Base-by-base conservation (phyloP, 495 filamentous ascomycete genomes). In the Articulospora tetracladia region DNA sequence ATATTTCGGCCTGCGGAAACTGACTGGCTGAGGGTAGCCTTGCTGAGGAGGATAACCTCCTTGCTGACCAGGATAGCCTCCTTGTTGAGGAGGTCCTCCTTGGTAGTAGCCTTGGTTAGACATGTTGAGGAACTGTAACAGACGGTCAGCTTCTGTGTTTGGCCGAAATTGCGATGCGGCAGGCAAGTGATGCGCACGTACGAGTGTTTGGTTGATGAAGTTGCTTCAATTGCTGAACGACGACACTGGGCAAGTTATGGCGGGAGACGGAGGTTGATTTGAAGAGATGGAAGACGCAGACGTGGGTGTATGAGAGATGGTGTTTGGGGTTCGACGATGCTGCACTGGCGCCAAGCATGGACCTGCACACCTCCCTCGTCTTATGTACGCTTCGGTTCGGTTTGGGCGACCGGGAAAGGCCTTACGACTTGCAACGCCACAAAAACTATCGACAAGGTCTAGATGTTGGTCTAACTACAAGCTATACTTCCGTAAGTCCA, bases 71-170 rank as follows among this genome's bases (percentile, higher is more conserved):
- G 36, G 20, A 25, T 58, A 51, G 28, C 50, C 50, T 44, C 17
- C 20, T 50, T 65, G 61, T 27, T 59, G 65, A 11, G 57, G 65
- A 28, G 55, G 62, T 15, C 61, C 61, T 39, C 50, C 36, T 19
- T 62, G 57, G 61, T 79, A 78, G 62, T 78, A 79, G 13, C 66
- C 68, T 69, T 78, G 75, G 64, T 67, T 72, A 50, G 77, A 71
- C 77, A 81, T 81, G 7, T 3, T 65, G 68, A 39, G 25, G 34
- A 49, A 34, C 49, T 58, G 55, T 10, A 19, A 53, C 24, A 11
- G 20, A 20, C 25, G 3, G 25, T 20, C 22, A 25, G 30, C 15
- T 34, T 34, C 30, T 6, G 30, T n/a, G 34, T 10, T 11, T 41
- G 34, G 34, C 10, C n/a, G 10, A 41, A n/a, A 41, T n/a, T 36